Conservation (phyloP, 306 rosid species). For the Purshia tridentata region DNA sequence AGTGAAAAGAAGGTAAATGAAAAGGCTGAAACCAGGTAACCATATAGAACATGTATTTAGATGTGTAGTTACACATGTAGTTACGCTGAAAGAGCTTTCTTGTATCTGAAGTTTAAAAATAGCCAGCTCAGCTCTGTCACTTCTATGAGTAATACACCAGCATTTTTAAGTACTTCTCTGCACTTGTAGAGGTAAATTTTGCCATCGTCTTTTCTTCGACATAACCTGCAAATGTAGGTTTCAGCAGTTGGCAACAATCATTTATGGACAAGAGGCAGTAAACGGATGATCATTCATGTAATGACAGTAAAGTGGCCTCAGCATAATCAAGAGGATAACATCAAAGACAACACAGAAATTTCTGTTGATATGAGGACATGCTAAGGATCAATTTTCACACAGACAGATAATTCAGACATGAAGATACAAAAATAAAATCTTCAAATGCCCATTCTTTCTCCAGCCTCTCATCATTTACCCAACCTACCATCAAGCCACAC, state of each 20-base stretch:
- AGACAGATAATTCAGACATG: background rate
- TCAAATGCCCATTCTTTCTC: background rate
- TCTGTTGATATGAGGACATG: background rate
- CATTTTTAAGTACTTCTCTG: slow-evolving; percentile 29
- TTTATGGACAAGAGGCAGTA: background rate
- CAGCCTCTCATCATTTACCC: background rate
- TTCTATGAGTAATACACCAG: background rate
- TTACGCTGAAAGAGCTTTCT: slow-evolving; percentile 8
- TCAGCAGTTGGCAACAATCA: slow-evolving; percentile 4
- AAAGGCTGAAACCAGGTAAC: background rate
- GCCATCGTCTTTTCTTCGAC: slow-evolving; percentile 44
- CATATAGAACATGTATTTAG: background rate
- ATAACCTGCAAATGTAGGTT: slow-evolving; percentile 33
- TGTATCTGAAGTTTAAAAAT: background rate
- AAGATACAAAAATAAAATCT: background rate
- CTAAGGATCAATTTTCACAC: background rate
- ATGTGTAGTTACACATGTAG: background rate
- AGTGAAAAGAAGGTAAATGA: background rate
- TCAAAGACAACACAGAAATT: background rate
- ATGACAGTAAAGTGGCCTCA: background rate
- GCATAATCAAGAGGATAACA: background rate
- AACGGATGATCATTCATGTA: background rate
- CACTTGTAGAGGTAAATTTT: slow-evolving; percentile 38
- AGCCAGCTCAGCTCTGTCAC: slow-evolving; percentile 1
- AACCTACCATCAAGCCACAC: background rate